phyloP scores from a whole-genome alignment of 768 basidiomycete genomes.

The Leccinum incarnatum region DNA sequence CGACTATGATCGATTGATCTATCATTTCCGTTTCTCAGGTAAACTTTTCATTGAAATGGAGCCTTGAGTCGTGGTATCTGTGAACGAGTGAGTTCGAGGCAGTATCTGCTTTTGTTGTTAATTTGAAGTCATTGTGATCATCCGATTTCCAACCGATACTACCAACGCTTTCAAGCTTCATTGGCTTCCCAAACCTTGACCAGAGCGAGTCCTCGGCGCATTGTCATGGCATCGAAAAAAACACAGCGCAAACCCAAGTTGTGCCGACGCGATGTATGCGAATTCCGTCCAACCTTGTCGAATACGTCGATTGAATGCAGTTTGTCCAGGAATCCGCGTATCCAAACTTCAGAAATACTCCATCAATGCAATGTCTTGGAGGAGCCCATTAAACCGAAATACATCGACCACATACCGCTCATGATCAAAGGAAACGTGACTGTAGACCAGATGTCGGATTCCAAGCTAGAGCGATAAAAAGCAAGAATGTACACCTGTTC shows the following conservation, averaged over 20 bases:
- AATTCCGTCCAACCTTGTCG: background rate
- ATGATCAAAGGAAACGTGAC: conserved; percentile 90
- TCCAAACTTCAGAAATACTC: conserved; percentile 99
- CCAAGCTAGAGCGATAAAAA: conserved; percentile 90
- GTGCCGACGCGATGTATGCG: conserved; percentile 87
- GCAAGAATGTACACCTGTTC: conserved; percentile 68
- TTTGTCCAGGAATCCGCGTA: conserved; percentile 84
- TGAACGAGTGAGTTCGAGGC: conserved; percentile 85
- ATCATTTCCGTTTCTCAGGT: too few species aligned
- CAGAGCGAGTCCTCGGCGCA: conserved; percentile 92
- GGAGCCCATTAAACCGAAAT: conserved; percentile 99
- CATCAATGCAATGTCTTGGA: conserved; percentile 99
- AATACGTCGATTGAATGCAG: background rate
- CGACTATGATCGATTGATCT: too few species aligned
- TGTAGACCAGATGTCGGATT: conserved; percentile 88
- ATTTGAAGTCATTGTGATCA: conserved; percentile 98
- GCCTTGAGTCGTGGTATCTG: too few species aligned
- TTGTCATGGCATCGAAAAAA: conserved; percentile 99
- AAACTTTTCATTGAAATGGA: too few species aligned
- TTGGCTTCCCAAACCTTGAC: conserved; percentile 92
- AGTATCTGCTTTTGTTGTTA: background rate
- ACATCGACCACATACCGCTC: conserved; percentile 97
- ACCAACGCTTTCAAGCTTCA: conserved; percentile 99
- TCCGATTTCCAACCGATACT: conserved; percentile 95
- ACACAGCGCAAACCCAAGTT: conserved; percentile 94